These are phyloP conservation scores for Yamadazyma dushanensis DNA, from an alignment of 1,139 yeast genomes.

Conservation along the genomic window DNA sequence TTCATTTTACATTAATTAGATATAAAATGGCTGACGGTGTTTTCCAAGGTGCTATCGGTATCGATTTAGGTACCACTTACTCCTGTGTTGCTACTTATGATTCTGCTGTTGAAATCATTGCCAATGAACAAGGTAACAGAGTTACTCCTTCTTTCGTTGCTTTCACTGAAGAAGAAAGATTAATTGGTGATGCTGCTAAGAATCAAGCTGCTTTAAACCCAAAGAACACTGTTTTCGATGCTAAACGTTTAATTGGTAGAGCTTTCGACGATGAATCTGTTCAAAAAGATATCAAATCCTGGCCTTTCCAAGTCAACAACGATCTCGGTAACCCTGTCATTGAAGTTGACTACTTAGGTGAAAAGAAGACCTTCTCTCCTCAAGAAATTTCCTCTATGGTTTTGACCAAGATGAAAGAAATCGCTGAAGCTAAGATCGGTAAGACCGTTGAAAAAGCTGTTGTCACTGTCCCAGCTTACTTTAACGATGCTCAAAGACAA, in stretches of 20 bases:
- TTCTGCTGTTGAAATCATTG: constrained; percentile 69
- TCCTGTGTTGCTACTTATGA: constrained; percentile 82
- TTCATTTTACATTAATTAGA: constrained; percentile 17
- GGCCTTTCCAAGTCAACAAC: constrained; percentile 53
- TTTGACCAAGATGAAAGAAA: constrained; percentile 62
- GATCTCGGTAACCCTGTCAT: constrained; percentile 84
- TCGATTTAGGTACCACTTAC: constrained; percentile 84
- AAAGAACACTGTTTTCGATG: constrained; percentile 93
- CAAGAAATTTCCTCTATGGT: constrained; percentile 98
- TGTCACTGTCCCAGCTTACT: constrained; percentile 52
- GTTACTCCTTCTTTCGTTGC: constrained; percentile 98
- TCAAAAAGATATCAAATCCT: constrained; percentile 43
- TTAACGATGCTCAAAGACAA: constrained; percentile 52
- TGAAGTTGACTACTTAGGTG: constrained; percentile 92
- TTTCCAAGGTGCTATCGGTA: constrained; percentile 95
- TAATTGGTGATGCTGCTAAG: constrained; percentile 99
- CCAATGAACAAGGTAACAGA: constrained; percentile 58
- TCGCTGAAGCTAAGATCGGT: constrained; percentile 48
- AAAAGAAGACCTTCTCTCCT: constrained; percentile 92
- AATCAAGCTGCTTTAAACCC: constrained; percentile 99
- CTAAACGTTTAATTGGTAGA: constrained; percentile 80
- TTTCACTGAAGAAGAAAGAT: constrained; percentile 95
- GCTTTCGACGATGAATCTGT: constrained; percentile 45
- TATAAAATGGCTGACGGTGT: constrained; percentile 93
- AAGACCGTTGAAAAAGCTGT: constrained; percentile 46